phyloP scores from a whole-genome alignment of 305 asterid species.

The Solanum chacoense region DNA sequence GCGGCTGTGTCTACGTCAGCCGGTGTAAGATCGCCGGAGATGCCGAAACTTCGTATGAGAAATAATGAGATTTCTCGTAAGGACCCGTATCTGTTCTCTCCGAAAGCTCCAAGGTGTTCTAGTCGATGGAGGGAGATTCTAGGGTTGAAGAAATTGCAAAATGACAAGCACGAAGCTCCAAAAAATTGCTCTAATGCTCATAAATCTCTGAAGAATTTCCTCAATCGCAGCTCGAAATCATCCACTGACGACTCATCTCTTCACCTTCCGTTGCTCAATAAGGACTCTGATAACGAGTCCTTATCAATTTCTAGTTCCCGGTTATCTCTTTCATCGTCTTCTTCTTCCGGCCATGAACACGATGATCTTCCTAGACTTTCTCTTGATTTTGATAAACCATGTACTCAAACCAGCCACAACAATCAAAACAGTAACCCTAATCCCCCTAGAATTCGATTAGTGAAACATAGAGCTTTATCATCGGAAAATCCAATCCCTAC shows the following conservation, averaged over 20 bases:
- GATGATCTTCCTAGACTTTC: conserved; percentile 82
- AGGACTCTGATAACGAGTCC: conserved; percentile 42
- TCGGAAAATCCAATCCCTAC: conserved; percentile 29
- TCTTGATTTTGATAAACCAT: conserved; percentile 59
- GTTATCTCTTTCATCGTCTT: conserved; percentile 57
- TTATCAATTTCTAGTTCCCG: conserved; percentile 29
- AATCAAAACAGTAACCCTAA: background rate
- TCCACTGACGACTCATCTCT: conserved; percentile 31
- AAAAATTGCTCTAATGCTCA: conserved; percentile 7
- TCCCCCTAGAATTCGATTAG: conserved; percentile 35
- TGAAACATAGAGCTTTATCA: conserved; percentile 29
- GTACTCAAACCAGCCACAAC: background rate
- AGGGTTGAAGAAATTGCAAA: conserved; percentile 54
- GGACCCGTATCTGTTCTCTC: conserved; percentile 65
- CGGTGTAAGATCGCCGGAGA: conserved; percentile 26
- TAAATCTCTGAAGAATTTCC: conserved; percentile 47
- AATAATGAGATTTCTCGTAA: conserved; percentile 32
- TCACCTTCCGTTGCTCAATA: conserved; percentile 38
- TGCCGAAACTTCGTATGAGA: conserved; percentile 29
- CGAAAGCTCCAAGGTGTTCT: conserved; percentile 82
- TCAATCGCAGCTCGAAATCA: conserved; percentile 57
- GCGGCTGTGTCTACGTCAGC: conserved; percentile 10
- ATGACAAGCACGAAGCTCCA: conserved; percentile 21
- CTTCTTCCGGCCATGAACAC: conserved; percentile 82
- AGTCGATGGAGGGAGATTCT: conserved; percentile 85